These are phyloP conservation scores for Camillea tinctor DNA, from an alignment of 2,329 filamentous ascomycete genomes.

Conservation along the genomic window DNA sequence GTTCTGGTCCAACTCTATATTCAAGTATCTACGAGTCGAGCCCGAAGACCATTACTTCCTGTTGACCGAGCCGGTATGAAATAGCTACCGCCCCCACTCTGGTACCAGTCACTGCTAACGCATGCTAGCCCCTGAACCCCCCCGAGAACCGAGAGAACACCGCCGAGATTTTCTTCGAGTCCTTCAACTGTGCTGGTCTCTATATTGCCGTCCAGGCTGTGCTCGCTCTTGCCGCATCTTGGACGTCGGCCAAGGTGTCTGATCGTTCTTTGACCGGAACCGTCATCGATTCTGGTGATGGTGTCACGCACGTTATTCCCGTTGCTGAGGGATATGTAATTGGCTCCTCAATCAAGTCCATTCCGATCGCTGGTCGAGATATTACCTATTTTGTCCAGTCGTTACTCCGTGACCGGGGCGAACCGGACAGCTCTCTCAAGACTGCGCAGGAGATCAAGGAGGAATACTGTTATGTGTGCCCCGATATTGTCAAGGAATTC, in stretches of 20 bases:
- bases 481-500: constrained; percentile 99
- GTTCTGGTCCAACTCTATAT: constrained; percentile 99
- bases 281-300: constrained; percentile 97
- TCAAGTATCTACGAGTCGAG: constrained; percentile 97
- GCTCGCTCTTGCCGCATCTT: constrained; percentile 91
- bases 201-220: constrained; percentile 99
- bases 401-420: constrained; percentile 89
- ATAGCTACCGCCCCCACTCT: background rate
- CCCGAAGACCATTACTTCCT: constrained; percentile 99
- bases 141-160: constrained; percentile 99
- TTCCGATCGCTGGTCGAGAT: constrained; percentile 95
- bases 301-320: constrained; percentile 98
- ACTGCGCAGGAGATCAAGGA: constrained; percentile 98
- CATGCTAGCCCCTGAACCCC: constrained; percentile 80
- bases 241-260: constrained; percentile 97
- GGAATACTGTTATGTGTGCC: constrained; percentile 96
- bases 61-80: constrained; percentile 85
- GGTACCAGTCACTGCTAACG: constrained; percentile 9
- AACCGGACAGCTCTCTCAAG: constrained; percentile 95
- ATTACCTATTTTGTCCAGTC: constrained; percentile 99
- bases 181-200: constrained; percentile 97
- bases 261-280: constrained; percentile 95
- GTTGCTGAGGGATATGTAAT: constrained; percentile 99
- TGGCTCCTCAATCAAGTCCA: constrained; percentile 97
- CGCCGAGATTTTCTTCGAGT: constrained; percentile 99